Evolutionary conservation across 768 basidiomycete species (phyloP).

Genomic region (Suillus paluster): DNA sequence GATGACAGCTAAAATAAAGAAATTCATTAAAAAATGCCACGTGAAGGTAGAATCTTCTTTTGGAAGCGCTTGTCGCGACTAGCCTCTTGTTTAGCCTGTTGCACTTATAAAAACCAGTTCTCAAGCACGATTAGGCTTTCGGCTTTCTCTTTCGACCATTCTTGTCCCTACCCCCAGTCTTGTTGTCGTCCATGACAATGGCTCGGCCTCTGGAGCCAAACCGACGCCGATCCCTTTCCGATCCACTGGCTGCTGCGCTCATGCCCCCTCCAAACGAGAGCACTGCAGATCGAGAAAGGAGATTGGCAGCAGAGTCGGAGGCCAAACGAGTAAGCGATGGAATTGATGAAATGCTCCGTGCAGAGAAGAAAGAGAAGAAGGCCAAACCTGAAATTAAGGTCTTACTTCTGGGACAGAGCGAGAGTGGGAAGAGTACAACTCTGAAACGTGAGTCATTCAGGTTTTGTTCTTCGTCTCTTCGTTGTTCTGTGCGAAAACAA

Average conservation of each 20-base stretch:
- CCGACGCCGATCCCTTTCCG: constrained; percentile 55
- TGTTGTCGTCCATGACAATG: constrained; percentile 20
- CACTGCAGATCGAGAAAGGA: constrained; percentile 61
- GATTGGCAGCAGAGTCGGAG: constrained; percentile 68
- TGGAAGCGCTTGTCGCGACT: constrained; percentile 30
- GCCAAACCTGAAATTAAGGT: constrained; percentile 71
- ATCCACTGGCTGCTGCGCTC: constrained; percentile 71
- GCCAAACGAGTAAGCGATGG: constrained; percentile 75
- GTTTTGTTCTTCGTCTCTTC: not conserved
- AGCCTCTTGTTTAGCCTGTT: constrained; percentile 16
- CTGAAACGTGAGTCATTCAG: constrained; percentile 73
- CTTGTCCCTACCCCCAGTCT: not conserved
- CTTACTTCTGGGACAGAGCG: constrained; percentile 84
- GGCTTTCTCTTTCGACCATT: constrained; percentile 11
- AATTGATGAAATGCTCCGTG: constrained; percentile 79
- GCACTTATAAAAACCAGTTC: constrained; percentile 17
- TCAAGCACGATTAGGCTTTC: constrained; percentile 23
- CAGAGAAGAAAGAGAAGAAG: constrained; percentile 67
- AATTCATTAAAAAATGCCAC: not conserved
- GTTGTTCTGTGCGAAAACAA: not conserved
- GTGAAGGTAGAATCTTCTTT: constrained; percentile 19
- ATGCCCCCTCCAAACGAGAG: constrained; percentile 78
- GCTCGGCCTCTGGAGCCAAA: constrained; percentile 38
- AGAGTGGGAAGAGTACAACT: constrained; percentile 89
- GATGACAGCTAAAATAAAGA: not conserved